These are phyloP conservation scores for Daldinia caldariorum DNA, from an alignment of 495 filamentous ascomycete genomes.

Conservation along the genomic window DNA sequence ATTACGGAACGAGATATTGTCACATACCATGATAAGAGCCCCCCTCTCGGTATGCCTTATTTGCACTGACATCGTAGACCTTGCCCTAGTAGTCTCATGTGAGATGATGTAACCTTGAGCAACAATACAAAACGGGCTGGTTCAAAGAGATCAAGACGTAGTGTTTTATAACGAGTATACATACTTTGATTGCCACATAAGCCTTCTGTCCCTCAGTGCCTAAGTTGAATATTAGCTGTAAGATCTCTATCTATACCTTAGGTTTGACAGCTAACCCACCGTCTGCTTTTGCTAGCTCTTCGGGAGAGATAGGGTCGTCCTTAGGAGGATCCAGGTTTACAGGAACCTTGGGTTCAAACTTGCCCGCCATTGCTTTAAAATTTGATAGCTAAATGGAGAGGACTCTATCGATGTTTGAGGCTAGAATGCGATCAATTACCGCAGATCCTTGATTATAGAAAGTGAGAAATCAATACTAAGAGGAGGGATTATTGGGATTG, in stretches of 20 bases:
- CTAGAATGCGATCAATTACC: no score
- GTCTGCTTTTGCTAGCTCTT: constrained; percentile 81
- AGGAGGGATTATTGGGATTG: neutral
- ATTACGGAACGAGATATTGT: constrained; percentile 10
- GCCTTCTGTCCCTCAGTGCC: constrained; percentile 73
- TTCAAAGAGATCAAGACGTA: constrained; percentile 3
- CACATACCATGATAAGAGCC: constrained; percentile 83
- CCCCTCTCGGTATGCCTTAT: constrained; percentile 82
- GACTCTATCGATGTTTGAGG: neutral
- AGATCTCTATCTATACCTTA: neutral
- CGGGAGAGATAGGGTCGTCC: constrained; percentile 79
- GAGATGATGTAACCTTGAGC: constrained; percentile 13
- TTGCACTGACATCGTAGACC: constrained; percentile 92
- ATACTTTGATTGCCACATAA: constrained; percentile 91
- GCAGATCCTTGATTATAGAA: no score
- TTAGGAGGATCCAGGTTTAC: constrained; percentile 87
- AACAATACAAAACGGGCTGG: neutral
- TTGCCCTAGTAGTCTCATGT: constrained; percentile 65
- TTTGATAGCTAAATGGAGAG: neutral
- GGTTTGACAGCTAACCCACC: constrained; percentile 63
- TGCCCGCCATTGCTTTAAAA: constrained; percentile 62
- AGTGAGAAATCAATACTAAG: neutral
- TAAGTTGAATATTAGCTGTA: constrained; percentile 57
- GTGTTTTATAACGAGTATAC: constrained; percentile 4
- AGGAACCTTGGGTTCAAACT: constrained; percentile 85